These are phyloP conservation scores for Santalum album DNA, from an alignment of 164 flowering plant genomes.

Conservation along the genomic window DNA sequence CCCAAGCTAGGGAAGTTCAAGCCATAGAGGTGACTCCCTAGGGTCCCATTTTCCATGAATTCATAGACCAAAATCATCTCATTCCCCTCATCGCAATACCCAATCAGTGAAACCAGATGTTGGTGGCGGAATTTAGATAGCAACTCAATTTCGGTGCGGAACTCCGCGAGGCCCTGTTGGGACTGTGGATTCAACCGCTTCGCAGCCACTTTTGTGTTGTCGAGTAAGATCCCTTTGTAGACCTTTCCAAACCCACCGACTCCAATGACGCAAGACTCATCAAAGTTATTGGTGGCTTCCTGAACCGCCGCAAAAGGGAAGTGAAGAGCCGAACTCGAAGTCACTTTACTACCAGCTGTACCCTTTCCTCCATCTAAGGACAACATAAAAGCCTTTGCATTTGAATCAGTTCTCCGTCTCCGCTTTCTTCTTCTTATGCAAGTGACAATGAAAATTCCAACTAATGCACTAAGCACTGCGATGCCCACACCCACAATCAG, in stretches of 20 bases:
- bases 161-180: slow-evolving; percentile 74
- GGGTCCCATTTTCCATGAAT: slow-evolving; percentile 78
- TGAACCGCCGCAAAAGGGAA: slow-evolving; percentile 52
- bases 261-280: slow-evolving; percentile 70
- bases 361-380: too few species aligned
- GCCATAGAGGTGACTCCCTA: slow-evolving; percentile 70
- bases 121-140: slow-evolving; percentile 75
- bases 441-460: too few species aligned
- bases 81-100: slow-evolving; percentile 69
- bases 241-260: slow-evolving; percentile 89
- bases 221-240: slow-evolving; percentile 52
- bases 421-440: too few species aligned
- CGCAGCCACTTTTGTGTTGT: slow-evolving; percentile 68
- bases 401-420: too few species aligned
- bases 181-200: slow-evolving; percentile 71
- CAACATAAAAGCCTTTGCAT: too few species aligned
- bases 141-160: slow-evolving; percentile 76
- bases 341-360: too few species aligned
- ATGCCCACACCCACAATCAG: too few species aligned
- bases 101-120: slow-evolving; percentile 74
- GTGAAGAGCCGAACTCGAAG: slow-evolving; percentile 37
- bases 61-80: slow-evolving; percentile 85
- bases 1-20: slow-evolving; percentile 37
- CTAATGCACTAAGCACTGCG: too few species aligned
- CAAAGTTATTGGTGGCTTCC: slow-evolving; percentile 72